Conservation (phyloP, 2,329 filamentous ascomycete genomes). For the Penicillium sp. region DNA sequence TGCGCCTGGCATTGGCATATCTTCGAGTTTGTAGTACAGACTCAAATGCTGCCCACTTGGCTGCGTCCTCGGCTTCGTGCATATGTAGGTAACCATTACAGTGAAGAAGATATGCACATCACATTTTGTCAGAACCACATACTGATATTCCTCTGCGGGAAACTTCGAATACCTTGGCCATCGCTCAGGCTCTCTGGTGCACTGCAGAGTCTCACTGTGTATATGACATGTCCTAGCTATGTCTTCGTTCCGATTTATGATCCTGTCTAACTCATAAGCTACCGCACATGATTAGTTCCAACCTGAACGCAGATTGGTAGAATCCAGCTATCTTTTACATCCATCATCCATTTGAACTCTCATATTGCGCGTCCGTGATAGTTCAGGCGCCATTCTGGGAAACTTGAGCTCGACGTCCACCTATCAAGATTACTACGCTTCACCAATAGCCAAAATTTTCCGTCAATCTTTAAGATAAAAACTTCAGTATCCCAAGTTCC, state of each 20-base stretch:
- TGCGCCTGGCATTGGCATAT: neutral
- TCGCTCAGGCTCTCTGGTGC: neutral
- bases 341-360: neutral
- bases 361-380: neutral
- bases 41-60: neutral
- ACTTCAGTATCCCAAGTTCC: neutral
- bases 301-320: neutral
- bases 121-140: neutral
- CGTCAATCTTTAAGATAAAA: no score
- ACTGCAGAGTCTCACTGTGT: neutral
- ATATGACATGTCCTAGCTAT: neutral
- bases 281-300: neutral
- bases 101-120: neutral
- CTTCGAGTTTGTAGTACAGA: neutral
- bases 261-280: neutral
- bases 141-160: neutral
- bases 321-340: neutral
- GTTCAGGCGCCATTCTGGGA: no score
- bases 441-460: no score
- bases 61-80: neutral
- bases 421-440: no score
- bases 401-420: no score
- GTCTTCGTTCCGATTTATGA: neutral
- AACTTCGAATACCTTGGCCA: neutral
- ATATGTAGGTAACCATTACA: neutral